Conservation (phyloP, 2,329 filamentous ascomycete species). For the Pleurostoma richardsiae region DNA sequence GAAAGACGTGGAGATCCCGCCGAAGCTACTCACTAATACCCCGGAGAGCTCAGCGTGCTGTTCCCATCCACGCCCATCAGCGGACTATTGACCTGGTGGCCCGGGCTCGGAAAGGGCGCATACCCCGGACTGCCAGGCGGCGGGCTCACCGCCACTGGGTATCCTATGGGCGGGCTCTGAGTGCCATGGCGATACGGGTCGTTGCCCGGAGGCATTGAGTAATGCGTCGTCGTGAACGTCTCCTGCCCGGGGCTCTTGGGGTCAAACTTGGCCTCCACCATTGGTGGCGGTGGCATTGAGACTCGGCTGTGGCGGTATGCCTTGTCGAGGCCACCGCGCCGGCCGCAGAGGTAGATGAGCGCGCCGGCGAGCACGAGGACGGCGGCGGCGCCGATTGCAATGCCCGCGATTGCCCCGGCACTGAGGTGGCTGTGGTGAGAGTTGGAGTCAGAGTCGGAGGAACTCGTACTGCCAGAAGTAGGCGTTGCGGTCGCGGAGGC, state of each 20-base stretch:
- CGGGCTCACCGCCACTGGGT: slow-evolving; percentile 7
- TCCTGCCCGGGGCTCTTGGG: slow-evolving; percentile 27
- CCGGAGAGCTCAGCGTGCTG: slow-evolving; percentile 4
- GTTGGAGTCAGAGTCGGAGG: slow-evolving; percentile 8
- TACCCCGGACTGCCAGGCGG: slow-evolving; percentile 10
- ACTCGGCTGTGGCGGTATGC: slow-evolving; percentile 22
- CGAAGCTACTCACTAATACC: slow-evolving; percentile 20
- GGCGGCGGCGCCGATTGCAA: slow-evolving; percentile 46
- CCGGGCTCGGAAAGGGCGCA: slow-evolving; percentile 2
- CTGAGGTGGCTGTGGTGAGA: slow-evolving; percentile 8
- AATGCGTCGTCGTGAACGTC: slow-evolving; percentile 17
- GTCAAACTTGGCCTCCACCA: slow-evolving; percentile 20
- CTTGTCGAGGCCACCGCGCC: slow-evolving; percentile 29
- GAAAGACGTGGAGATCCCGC: no score
- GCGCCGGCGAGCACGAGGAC: slow-evolving; percentile 35
- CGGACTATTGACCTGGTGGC: slow-evolving; percentile 1
- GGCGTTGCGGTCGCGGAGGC: slow-evolving; percentile 9
- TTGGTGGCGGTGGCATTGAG: slow-evolving; percentile 10
- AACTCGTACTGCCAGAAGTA: neutral
- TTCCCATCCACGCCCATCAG: slow-evolving; percentile 2
- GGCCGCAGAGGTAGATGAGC: slow-evolving; percentile 43
- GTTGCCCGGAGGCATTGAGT: slow-evolving; percentile 11
- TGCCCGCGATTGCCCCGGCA: slow-evolving; percentile 53
- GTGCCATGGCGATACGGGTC: slow-evolving; percentile 16
- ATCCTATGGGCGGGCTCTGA: slow-evolving; percentile 6